phyloP scores from a whole-genome alignment of 2,329 filamentous ascomycete species.

The Emmonsiellopsis sp. region DNA sequence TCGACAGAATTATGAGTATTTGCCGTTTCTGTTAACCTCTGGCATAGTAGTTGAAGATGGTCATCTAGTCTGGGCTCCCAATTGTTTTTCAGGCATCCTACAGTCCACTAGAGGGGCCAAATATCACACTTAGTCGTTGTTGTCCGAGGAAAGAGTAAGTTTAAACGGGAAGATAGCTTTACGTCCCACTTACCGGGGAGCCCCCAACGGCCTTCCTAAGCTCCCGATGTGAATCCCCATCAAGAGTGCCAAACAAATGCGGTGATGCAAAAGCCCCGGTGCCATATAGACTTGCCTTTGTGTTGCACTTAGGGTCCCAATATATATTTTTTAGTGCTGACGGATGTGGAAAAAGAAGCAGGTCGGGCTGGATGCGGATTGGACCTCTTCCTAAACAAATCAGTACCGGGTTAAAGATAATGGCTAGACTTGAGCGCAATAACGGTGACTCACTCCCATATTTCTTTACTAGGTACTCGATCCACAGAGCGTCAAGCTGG shows the following conservation, averaged over 20 bases:
- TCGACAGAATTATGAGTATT: conserved; percentile 16
- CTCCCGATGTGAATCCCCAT: conserved; percentile 24
- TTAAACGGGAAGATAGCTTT: neutral
- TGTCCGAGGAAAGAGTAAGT: neutral
- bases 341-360: conserved; percentile 27
- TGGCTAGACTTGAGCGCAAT: neutral
- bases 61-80: conserved; percentile 31
- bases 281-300: conserved; percentile 25
- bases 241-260: conserved; percentile 19
- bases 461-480: conserved; percentile 14
- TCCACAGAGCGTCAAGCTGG: conserved; percentile 13
- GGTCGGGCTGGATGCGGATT: conserved; percentile 29
- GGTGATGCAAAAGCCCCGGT: conserved; percentile 27
- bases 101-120: conserved; percentile 21
- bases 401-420: neutral
- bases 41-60: conserved; percentile 23
- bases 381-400: conserved; percentile 18
- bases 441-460: conserved; percentile 10
- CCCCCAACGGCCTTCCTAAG: conserved; percentile 29
- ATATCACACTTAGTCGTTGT: neutral
- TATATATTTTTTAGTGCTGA: conserved; percentile 32
- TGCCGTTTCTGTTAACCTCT: conserved; percentile 23
- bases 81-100: conserved; percentile 28
- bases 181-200: neutral
- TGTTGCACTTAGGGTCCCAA: conserved; percentile 28